phyloP scores from a whole-genome alignment of 306 rosid species.

The Potentilla sterilis region DNA sequence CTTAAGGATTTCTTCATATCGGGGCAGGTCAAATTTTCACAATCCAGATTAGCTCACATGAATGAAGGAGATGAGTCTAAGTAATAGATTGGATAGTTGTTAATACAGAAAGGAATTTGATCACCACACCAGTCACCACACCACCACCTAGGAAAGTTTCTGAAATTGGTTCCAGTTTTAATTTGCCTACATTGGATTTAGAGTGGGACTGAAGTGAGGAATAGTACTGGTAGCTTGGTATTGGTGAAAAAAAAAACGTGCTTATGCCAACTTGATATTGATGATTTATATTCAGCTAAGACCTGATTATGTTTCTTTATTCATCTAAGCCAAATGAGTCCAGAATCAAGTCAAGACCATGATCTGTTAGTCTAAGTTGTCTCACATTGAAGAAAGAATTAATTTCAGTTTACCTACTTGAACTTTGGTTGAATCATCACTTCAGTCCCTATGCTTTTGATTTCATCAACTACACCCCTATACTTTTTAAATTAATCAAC shows the following conservation, averaged over 20 bases:
- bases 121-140: neutral
- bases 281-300: neutral
- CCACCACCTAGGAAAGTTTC: neutral
- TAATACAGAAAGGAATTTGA: neutral
- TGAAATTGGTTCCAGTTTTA: neutral
- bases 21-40: neutral
- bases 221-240: neutral
- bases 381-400: slow-evolving; percentile 25
- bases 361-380: slow-evolving; percentile 40
- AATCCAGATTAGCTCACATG: neutral
- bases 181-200: neutral
- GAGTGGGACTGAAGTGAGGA: neutral
- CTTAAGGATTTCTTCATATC: neutral
- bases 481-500: too few species aligned
- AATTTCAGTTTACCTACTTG: too few species aligned
- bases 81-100: neutral
- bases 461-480: too few species aligned
- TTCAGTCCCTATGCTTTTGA: too few species aligned
- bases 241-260: neutral
- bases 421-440: too few species aligned
- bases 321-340: neutral
- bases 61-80: neutral
- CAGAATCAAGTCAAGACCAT: slow-evolving; percentile 40
- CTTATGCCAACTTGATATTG: neutral
- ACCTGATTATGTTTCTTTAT: neutral